phyloP scores from a whole-genome alignment of 139 green algal species.

The Yamagishiella unicocca region DNA sequence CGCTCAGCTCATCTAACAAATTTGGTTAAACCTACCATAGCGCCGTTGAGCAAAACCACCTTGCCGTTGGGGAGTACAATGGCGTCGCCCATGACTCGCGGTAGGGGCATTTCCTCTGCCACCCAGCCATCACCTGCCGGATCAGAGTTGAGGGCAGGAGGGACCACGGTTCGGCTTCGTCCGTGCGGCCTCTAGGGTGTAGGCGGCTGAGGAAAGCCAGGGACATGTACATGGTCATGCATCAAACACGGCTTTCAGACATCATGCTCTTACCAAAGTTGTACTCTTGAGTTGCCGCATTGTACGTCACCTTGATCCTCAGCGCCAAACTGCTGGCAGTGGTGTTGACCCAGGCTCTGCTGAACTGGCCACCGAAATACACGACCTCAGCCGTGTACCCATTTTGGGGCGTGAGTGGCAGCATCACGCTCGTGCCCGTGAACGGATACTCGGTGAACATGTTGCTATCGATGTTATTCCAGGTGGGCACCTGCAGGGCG shows the following conservation, averaged over 20 bases:
- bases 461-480: background rate
- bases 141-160: background rate
- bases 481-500: constrained; percentile 10
- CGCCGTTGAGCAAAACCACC: constrained; percentile 42
- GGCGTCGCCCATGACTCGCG: constrained; percentile 43
- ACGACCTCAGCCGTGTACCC: constrained; percentile 47
- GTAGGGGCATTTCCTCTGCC: constrained; percentile 2
- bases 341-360: constrained; percentile 14
- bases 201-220: background rate
- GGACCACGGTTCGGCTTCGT: background rate
- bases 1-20: too few relatives aligned
- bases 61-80: constrained; percentile 51
- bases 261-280: constrained; percentile 15
- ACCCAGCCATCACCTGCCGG: background rate
- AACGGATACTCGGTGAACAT: constrained; percentile 43
- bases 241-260: background rate
- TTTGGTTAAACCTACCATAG: too few relatives aligned
- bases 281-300: background rate
- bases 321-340: background rate
- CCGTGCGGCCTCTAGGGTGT: background rate
- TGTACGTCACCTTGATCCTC: background rate
- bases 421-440: constrained; percentile 45
- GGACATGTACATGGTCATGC: background rate
- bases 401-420: constrained; percentile 32
- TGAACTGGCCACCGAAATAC: constrained; percentile 40